Base-by-base conservation (phyloP, 352 stramenopile species). In the Poterioochromonas sp. region DNA sequence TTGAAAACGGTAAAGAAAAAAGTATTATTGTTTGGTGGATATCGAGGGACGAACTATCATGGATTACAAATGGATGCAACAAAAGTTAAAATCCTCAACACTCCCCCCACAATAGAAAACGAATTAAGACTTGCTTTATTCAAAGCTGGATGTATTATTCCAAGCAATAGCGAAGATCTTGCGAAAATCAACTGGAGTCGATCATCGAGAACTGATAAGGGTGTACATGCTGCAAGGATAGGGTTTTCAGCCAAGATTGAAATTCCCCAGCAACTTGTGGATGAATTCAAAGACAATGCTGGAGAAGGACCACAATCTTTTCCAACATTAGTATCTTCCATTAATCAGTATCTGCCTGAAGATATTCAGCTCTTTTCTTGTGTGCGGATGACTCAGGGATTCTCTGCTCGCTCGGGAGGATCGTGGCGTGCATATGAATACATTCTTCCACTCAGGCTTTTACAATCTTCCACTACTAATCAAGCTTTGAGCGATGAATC, bases 361-460 rank as follows among this genome's bases (percentile, higher is more conserved):
- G 88, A 86, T 68, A 89, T 96, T 49, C 89, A 89, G 68, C 82
- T 94, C 54, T 94, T 94, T 78, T 93, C 90, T 20, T 90, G 86
- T 76, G 91, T 88, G 44, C 85, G 88, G 73, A 90, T 95, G 44
- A 90, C 90, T 79, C 15, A 94, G 83, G 88, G 88, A 65, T 95
- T 95, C 71, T 86, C 87, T n/a, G 89, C 90, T 40, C 87, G 90
- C 22, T 89, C 87, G 76, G 91, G 91, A 77, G 94, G 90, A 78
- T 88, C 89, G 41, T 83, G 93, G 54, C 88, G 90, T 41, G 90
- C 92, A 76, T 95, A 95, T 80, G 88, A 94, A 82, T 95, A 95
- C 81, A 93, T 93, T 68, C 83, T 95, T 79, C 90, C 90, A 39
- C 81, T 91, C 0, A 90, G 85, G 80, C 74, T 29, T 5, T 83